Percentiles rank a stretch among this genome's conserved stretches.
Evolutionary conservation across 176 grass and related monocot genomes (phyloP).

Genomic region (Eremochloa ophiuroides): DNA sequence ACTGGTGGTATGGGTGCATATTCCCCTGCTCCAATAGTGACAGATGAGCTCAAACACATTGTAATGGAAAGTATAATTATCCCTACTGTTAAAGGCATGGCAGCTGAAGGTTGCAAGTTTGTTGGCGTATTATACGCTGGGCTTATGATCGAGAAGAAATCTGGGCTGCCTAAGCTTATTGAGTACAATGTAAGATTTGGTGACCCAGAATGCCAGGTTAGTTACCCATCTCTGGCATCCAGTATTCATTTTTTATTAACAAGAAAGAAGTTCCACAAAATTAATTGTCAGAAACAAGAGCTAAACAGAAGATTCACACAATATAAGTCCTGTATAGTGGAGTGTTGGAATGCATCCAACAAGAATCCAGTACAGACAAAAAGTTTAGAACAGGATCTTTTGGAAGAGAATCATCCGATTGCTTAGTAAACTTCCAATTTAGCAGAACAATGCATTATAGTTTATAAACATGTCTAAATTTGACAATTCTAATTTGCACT

Average conservation of each 20-base stretch:
- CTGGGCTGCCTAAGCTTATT: constrained; percentile 83
- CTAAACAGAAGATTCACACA: neutral
- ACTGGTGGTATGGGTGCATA: constrained; percentile 97
- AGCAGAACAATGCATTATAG: neutral
- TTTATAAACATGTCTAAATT: neutral
- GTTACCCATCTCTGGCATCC: constrained; percentile 12
- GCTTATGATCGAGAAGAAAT: constrained; percentile 89
- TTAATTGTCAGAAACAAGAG: neutral
- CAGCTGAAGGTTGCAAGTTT: constrained; percentile 81
- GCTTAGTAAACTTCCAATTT: neutral
- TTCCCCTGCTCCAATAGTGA: constrained; percentile 82
- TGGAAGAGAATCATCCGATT: neutral
- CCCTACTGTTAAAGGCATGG: constrained; percentile 89
- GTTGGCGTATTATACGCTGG: constrained; percentile 85
- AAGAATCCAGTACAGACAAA: neutral
- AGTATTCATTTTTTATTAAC: neutral
- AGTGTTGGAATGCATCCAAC: neutral
- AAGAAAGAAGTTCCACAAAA: neutral
- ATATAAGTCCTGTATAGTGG: neutral
- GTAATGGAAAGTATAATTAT: constrained; percentile 87
- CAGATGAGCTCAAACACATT: constrained; percentile 51
- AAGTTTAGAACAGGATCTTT: neutral
- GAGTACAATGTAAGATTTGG: constrained; percentile 94
- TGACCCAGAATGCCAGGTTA: constrained; percentile 93
- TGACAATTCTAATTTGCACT: neutral